Evolutionary conservation across 2,329 filamentous ascomycete genomes (phyloP).

Genomic region (Bipolaris bicolor): DNA sequence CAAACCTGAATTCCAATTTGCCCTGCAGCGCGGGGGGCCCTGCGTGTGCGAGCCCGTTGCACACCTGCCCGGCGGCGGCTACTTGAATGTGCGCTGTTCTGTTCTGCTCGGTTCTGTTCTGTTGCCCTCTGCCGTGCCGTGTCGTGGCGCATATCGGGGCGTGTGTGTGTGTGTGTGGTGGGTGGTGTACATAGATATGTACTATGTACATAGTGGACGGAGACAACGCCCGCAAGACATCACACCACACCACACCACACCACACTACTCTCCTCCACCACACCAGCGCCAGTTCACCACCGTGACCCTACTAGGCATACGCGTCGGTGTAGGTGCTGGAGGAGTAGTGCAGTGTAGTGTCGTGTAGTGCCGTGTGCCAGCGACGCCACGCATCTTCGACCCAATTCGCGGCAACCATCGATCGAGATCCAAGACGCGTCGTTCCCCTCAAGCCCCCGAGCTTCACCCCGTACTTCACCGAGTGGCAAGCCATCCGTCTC

Average conservation of each 20-base stretch:
- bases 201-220: neutral
- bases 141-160: neutral
- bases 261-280: neutral
- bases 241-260: slow-evolving; percentile 10
- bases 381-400: neutral
- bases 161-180: no score
- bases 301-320: neutral
- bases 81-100: no score
- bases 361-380: neutral
- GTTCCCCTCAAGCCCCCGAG: slow-evolving; percentile 6
- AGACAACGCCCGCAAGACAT: slow-evolving; percentile 10
- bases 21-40: slow-evolving; percentile 19
- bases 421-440: slow-evolving; percentile 19
- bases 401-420: neutral
- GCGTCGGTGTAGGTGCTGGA: no score
- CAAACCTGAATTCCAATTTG: slow-evolving; percentile 8
- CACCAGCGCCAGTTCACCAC: slow-evolving; percentile 2
- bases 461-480: slow-evolving; percentile 6
- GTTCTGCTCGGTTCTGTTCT: neutral
- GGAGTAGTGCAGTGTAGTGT: no score
- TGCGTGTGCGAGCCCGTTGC: slow-evolving; percentile 13
- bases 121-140: neutral
- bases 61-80: neutral
- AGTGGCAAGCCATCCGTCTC: neutral
- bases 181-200: neutral